Percentiles rank a stretch among this genome's conserved stretches.
Evolutionary conservation across 2,329 filamentous ascomycete species (phyloP).

Genomic region (Aspergillus sergii): DNA sequence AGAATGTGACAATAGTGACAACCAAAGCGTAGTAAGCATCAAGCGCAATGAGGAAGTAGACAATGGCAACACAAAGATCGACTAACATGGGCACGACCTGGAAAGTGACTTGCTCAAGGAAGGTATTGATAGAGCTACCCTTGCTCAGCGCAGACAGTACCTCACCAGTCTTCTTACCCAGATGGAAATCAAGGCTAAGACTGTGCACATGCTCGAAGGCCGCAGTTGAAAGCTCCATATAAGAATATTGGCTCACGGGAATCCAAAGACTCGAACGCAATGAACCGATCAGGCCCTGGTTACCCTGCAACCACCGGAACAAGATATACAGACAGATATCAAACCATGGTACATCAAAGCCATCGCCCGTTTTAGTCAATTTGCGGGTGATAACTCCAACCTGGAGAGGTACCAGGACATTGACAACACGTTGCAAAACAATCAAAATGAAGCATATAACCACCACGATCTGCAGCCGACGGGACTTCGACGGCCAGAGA

Average conservation of each 20-base stretch:
- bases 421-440: conserved; percentile 77
- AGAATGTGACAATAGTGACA: conserved; percentile 87
- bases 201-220: conserved; percentile 97
- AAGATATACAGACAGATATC: conserved; percentile 75
- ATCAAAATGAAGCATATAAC: conserved; percentile 81
- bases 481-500: conserved; percentile 86
- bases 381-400: conserved; percentile 78
- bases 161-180: conserved; percentile 95
- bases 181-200: conserved; percentile 92
- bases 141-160: conserved; percentile 95
- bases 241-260: conserved; percentile 94
- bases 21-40: conserved; percentile 90
- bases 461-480: conserved; percentile 74
- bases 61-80: conserved; percentile 82
- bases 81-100: conserved; percentile 93
- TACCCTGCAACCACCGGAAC: conserved; percentile 82
- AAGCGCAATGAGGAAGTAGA: conserved; percentile 75
- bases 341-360: conserved; percentile 67
- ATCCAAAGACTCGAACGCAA: conserved; percentile 87
- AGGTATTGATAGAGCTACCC: conserved; percentile 92
- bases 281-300: conserved; percentile 83
- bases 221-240: conserved; percentile 88
- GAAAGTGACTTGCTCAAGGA: conserved; percentile 95
- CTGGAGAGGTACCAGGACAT: conserved; percentile 81
- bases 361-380: conserved; percentile 62